Conservation (phyloP, 345 rosid species). For the Zanthoxylum bungeanum region DNA sequence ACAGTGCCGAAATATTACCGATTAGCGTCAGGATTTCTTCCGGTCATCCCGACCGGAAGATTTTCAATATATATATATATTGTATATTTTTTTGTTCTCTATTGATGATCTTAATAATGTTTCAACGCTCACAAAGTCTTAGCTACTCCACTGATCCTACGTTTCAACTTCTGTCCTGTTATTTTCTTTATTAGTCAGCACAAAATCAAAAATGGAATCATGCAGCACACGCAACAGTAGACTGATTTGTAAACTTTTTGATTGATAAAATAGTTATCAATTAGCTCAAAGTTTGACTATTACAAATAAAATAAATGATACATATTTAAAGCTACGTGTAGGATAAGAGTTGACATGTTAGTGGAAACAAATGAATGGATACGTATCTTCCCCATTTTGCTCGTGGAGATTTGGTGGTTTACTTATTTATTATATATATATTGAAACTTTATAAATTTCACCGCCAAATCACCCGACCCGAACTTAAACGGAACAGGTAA, state of each 20-base stretch:
- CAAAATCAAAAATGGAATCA: background rate
- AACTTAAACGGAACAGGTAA: no score
- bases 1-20: no score
- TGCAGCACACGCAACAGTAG: background rate
- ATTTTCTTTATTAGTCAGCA: conserved; percentile 10
- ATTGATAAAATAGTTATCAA: background rate
- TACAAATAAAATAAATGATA: background rate
- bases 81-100: no score
- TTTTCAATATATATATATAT: no score
- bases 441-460: no score
- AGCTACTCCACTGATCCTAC: background rate
- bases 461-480: no score
- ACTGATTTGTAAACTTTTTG: background rate
- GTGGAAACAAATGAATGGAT: background rate
- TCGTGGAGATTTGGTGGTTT: background rate
- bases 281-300: background rate
- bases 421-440: background rate
- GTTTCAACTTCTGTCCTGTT: background rate
- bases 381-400: background rate
- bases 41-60: no score
- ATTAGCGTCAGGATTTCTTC: no score
- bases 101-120: background rate
- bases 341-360: conserved; percentile 18
- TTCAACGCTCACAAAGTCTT: background rate
- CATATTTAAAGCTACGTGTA: conserved; percentile 8